These are phyloP conservation scores for Seiridium unicorne DNA, from an alignment of 2,329 filamentous ascomycete species.

Conservation along the genomic window DNA sequence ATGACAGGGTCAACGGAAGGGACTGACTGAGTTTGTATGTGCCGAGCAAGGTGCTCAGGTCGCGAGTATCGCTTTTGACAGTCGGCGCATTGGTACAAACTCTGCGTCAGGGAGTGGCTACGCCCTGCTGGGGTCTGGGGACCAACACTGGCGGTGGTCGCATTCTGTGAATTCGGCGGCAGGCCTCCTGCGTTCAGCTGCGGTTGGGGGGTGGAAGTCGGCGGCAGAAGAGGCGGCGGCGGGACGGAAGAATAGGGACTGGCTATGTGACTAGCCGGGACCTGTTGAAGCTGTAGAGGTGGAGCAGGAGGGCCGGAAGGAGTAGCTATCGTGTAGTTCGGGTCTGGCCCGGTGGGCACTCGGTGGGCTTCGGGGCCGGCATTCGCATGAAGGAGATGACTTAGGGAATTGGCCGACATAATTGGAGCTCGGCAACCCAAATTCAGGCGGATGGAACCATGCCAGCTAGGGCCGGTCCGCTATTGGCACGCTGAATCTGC, in stretches of 20 bases:
- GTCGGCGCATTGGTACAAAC: constrained; percentile 49
- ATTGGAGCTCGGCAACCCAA: constrained; percentile 5
- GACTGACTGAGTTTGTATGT: constrained; percentile 21
- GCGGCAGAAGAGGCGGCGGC: constrained; percentile 1
- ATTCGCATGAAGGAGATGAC: constrained; percentile 8
- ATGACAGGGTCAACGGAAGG: not conserved
- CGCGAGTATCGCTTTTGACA: constrained; percentile 51
- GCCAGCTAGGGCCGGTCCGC: not conserved
- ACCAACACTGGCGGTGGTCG: not conserved
- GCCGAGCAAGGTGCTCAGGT: constrained; percentile 49
- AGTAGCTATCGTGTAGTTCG: not conserved
- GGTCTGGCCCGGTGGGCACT: not conserved
- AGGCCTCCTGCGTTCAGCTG: not conserved
- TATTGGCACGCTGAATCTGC: not conserved
- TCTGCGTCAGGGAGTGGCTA: constrained; percentile 22
- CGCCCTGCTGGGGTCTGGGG: constrained; percentile 11
- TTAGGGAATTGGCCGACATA: constrained; percentile 9
- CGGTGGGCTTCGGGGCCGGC: constrained; percentile 5
- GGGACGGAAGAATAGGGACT: not conserved
- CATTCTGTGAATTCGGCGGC: not conserved
- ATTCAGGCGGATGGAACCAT: constrained; percentile 4
- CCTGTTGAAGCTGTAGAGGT: not conserved
- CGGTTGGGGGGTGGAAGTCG: not conserved
- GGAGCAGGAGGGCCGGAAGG: not conserved
- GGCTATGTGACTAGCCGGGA: not conserved